Evolutionary conservation across 371 early-diverging fungal genomes (phyloP).

Genomic region (Chytridium lagenaria): DNA sequence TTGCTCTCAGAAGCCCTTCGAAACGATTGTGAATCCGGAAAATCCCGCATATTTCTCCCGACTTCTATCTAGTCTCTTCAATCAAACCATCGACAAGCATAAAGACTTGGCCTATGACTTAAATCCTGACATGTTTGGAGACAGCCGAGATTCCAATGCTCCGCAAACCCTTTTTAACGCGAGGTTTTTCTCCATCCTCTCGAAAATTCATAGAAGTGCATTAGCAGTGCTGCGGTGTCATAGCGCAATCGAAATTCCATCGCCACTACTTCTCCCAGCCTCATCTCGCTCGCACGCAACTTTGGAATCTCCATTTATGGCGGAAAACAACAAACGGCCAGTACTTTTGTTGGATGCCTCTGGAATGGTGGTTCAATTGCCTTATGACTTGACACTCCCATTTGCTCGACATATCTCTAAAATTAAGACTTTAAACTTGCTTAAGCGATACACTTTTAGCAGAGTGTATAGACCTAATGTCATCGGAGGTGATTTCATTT

Average conservation of each 20-base stretch:
- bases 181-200: background rate
- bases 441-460: slow-evolving; percentile 89
- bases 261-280: slow-evolving; percentile 79
- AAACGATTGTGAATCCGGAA: slow-evolving; percentile 86
- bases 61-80: slow-evolving; percentile 83
- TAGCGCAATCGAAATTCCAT: slow-evolving; percentile 82
- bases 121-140: slow-evolving; percentile 50
- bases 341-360: slow-evolving; percentile 82
- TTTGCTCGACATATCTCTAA: slow-evolving; percentile 88
- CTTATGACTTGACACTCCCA: slow-evolving; percentile 91
- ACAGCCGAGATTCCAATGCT: slow-evolving; percentile 3
- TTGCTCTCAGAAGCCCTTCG: slow-evolving; percentile 90
- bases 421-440: slow-evolving; percentile 53
- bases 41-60: slow-evolving; percentile 82
- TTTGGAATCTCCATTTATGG: slow-evolving; percentile 10
- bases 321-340: slow-evolving; percentile 45
- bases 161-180: background rate
- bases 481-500: slow-evolving; percentile 44
- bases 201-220: slow-evolving; percentile 58
- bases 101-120: slow-evolving; percentile 92
- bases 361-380: slow-evolving; percentile 84
- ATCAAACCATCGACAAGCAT: slow-evolving; percentile 77
- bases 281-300: slow-evolving; percentile 66
- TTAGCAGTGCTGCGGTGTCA: slow-evolving; percentile 78
- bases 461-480: slow-evolving; percentile 71